Evolutionary conservation across 148 eudicot species (phyloP), one percentile per base, ranked within the genome.

Genomic region (Amaranthus cruentus): DNA sequence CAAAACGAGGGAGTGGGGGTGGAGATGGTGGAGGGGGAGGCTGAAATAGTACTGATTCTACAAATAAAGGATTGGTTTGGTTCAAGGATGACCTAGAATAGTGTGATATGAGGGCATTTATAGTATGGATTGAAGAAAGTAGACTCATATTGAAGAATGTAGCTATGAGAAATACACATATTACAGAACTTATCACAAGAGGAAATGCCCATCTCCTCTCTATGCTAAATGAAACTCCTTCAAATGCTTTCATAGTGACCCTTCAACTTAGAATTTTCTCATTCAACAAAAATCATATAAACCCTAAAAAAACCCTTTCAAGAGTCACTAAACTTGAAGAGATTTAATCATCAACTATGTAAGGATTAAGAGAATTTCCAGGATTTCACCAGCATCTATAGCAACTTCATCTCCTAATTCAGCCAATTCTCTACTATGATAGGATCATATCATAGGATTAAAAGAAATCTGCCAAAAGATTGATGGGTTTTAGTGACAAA

Each of bases 121-220:
- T 79, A 48, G 85, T 76, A 71, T 78, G 83, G 0, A 87, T 53
- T 0, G 96, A 90, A 28, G 96, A 87, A 9, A 85, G 75, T n/a
- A 91, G 74, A 4, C 97, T 88, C 91, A 89, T 88, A 67, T 91
- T 95, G 84, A 95, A 90, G 66, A 86, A 83, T 69, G 93, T 83
- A 38, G 84, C 97, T 11, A 91, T 15, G 13, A 95, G 85, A 70
- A 90, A 88, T 57, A 95, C 52, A 63, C 90, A 87, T 52, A 95
- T 21, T 10, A 90, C 75, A 6, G 88, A 88, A 71, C 82, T 87
- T 52, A 86, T 59, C 42, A 84, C 87, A 54, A 95, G 87, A 58
- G 96, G 90, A 75, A 87, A 90, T 66, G 86, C 84, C 96, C 96
- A 95, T 82, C 77, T 91, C 78, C 87, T 92, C 81, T 91, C 97